Evolutionary conservation across 768 basidiomycete genomes (phyloP).

Genomic region (Saitozyma sp.): DNA sequence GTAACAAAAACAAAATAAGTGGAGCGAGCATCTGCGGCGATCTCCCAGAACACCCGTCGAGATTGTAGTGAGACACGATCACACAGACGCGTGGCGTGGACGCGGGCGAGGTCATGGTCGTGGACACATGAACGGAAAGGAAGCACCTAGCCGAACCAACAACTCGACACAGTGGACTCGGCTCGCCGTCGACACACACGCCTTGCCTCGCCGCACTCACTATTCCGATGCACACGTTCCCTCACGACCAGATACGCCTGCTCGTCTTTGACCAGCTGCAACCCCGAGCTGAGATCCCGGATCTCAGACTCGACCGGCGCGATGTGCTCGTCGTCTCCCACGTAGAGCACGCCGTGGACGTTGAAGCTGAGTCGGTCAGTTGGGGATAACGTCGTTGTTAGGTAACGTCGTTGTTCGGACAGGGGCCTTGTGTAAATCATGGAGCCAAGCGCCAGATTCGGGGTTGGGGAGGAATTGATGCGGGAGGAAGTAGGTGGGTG

Average conservation of each 20-base stretch:
- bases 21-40: too few relatives aligned
- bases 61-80: neutral
- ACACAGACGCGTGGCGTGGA: neutral
- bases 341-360: slow-evolving; percentile 94
- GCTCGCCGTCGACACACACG: too few relatives aligned
- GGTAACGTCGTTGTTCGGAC: neutral
- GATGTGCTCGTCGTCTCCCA: slow-evolving; percentile 78
- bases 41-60: too few relatives aligned
- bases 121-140: neutral
- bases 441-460: neutral
- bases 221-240: slow-evolving; percentile 89
- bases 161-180: too few relatives aligned
- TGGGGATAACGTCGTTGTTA: neutral
- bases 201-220: slow-evolving; percentile 60
- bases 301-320: slow-evolving; percentile 98
- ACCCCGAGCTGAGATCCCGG: slow-evolving; percentile 72
- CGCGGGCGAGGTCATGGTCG: too few relatives aligned
- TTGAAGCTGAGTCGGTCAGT: slow-evolving; percentile 69
- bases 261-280: slow-evolving; percentile 92
- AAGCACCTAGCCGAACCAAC: too few relatives aligned
- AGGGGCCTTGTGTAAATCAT: neutral
- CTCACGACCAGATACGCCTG: slow-evolving; percentile 97
- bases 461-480: neutral
- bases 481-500: too few relatives aligned
- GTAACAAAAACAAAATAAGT: too few relatives aligned